Evolutionary conservation across 2,329 filamentous ascomycete genomes (phyloP).

Genomic region (Capronia americana): DNA sequence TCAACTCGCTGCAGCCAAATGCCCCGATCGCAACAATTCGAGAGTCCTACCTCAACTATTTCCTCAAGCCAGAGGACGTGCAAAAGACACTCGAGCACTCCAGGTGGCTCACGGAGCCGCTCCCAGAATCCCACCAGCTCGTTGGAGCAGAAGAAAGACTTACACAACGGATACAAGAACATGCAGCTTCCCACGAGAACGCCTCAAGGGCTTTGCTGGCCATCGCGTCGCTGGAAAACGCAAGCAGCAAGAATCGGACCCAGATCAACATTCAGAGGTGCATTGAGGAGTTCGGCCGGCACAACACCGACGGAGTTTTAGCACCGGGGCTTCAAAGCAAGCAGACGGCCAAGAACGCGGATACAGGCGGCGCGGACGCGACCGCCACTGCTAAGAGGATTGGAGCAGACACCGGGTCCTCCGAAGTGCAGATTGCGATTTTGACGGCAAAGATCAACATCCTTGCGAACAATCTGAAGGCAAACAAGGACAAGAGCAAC

Average conservation of each 20-base stretch:
- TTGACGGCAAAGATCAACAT: slow-evolving; percentile 91
- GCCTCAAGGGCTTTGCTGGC: slow-evolving; percentile 78
- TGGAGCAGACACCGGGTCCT: slow-evolving; percentile 92
- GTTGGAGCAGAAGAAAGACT: slow-evolving; percentile 50
- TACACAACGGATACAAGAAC: slow-evolving; percentile 41
- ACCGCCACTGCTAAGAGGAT: slow-evolving; percentile 60
- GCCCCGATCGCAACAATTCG: slow-evolving; percentile 36
- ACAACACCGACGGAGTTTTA: slow-evolving; percentile 79
- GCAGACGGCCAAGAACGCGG: slow-evolving; percentile 4
- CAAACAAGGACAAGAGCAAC: slow-evolving; percentile 84
- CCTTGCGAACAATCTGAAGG: slow-evolving; percentile 72
- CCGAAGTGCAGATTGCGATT: slow-evolving; percentile 97
- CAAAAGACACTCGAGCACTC: slow-evolving; percentile 70
- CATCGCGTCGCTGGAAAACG: slow-evolving; percentile 79
- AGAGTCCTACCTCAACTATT: slow-evolving; percentile 72
- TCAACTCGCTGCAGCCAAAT: slow-evolving; percentile 71
- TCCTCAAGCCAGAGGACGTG: slow-evolving; percentile 72
- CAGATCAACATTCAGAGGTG: slow-evolving; percentile 85
- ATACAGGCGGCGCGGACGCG: slow-evolving; percentile 16
- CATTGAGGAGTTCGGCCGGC: slow-evolving; percentile 85
- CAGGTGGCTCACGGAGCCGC: slow-evolving; percentile 63
- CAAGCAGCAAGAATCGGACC: slow-evolving; percentile 76
- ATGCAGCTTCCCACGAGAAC: slow-evolving; percentile 65
- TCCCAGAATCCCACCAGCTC: slow-evolving; percentile 25
- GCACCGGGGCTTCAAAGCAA: slow-evolving; percentile 61